Percentiles rank a stretch among this genome's conserved stretches.
Evolutionary conservation across 2,329 filamentous ascomycete genomes (phyloP).

Genomic region (Botrytis pseudocinerea): DNA sequence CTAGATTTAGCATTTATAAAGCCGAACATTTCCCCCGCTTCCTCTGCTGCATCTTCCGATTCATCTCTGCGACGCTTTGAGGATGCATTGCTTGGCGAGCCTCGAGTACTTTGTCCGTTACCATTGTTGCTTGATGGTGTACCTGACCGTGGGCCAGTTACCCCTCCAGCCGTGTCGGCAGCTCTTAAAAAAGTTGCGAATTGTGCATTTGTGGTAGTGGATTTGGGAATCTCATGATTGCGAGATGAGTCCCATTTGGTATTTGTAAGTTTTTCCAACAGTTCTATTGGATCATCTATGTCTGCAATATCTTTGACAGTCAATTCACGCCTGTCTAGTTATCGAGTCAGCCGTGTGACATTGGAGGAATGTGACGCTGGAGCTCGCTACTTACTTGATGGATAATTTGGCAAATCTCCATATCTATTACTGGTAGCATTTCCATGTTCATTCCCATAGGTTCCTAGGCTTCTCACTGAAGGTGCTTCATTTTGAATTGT

Average conservation of each 20-base stretch:
- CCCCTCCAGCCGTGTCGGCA: constrained; percentile 34
- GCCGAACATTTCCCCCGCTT: constrained; percentile 18
- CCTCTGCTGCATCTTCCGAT: constrained; percentile 19
- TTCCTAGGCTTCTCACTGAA: background rate
- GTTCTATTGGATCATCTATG: constrained; percentile 32
- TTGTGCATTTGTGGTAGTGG: constrained; percentile 30
- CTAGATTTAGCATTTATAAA: constrained; percentile 19
- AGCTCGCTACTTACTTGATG: constrained; percentile 16
- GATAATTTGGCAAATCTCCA: constrained; percentile 21
- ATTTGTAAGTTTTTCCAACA: constrained; percentile 36
- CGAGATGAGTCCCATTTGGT: constrained; percentile 31
- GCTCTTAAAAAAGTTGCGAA: constrained; percentile 37
- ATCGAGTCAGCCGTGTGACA: constrained; percentile 28
- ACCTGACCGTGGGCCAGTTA: constrained; percentile 18
- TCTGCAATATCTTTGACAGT: constrained; percentile 28
- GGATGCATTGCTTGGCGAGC: background rate
- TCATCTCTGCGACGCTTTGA: constrained; percentile 18
- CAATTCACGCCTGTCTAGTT: constrained; percentile 26
- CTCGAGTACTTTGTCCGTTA: constrained; percentile 1
- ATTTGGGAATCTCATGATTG: background rate
- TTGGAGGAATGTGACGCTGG: constrained; percentile 20
- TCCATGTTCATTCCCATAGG: constrained; percentile 21
- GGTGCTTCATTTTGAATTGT: constrained; percentile 1
- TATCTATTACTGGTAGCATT: constrained; percentile 25
- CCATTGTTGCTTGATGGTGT: constrained; percentile 16